phyloP scores from a whole-genome alignment of 176 grass and related monocot genomes.

The Musa itinerans region DNA sequence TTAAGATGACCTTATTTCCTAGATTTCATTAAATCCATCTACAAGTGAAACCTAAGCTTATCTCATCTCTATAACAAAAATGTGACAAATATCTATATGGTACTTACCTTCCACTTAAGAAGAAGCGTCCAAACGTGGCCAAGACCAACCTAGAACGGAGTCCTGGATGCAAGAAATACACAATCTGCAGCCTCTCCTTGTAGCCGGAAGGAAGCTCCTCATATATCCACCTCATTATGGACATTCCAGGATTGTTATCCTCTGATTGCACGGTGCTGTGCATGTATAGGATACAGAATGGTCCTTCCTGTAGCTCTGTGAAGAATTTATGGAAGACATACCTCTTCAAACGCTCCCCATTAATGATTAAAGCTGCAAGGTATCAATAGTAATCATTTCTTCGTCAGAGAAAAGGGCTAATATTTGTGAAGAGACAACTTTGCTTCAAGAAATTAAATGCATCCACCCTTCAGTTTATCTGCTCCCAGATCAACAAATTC shows the following conservation, averaged over 20 bases:
- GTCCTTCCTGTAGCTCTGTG: slow-evolving; percentile 49
- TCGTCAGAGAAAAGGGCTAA: no score
- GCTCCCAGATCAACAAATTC: not conserved
- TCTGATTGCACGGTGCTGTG: slow-evolving; percentile 79
- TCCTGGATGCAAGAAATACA: slow-evolving; percentile 85
- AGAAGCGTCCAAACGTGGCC: slow-evolving; percentile 73
- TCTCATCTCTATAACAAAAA: not conserved
- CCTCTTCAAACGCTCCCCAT: slow-evolving; percentile 65
- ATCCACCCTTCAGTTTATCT: not conserved
- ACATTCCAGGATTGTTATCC: slow-evolving; percentile 93
- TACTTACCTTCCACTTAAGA: slow-evolving; percentile 78
- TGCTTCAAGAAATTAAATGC: not conserved
- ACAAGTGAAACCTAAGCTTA: not conserved
- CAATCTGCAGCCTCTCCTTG: slow-evolving; percentile 64
- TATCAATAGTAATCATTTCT: slow-evolving; percentile 13
- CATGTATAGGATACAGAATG: slow-evolving; percentile 81
- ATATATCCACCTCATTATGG: slow-evolving; percentile 70
- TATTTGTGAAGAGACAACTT: not conserved
- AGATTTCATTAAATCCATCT: no score
- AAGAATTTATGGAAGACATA: slow-evolving; percentile 61
- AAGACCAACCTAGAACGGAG: slow-evolving; percentile 62
- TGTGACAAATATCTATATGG: not conserved
- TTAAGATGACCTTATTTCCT: no score
- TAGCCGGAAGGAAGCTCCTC: slow-evolving; percentile 65
- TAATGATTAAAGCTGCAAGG: slow-evolving; percentile 61